Evolutionary conservation across 1,284 basidiomycete species (phyloP), one percentile per base, ranked within the genome.

Genomic region (Cutaneotrichosporon sp.): DNA sequence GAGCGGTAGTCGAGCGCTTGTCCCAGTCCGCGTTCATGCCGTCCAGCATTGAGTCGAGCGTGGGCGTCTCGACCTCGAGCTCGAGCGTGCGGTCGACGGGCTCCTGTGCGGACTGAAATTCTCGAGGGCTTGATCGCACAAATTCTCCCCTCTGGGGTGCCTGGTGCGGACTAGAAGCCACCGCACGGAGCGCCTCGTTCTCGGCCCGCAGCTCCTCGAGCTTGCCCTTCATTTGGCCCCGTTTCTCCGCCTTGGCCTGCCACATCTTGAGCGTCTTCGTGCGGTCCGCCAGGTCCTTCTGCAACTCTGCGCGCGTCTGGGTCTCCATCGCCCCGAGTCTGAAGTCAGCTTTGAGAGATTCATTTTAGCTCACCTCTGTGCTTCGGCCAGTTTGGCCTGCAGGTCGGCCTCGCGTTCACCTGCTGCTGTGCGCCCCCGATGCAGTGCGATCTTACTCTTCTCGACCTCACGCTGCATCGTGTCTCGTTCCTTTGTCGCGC

Each of bases 181-280:
- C 16, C 36, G 46, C 32, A 34, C 58, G n/a, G 57, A 50, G 21
- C 59, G 55, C 55, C 55, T 40, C 38, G 50, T 72, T 71, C 65
- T 75, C 68, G 13, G 59, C 55, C 60, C 72, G 36, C 16, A 74
- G 66, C 30, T 63, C 60, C 31, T 65, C 62, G 3, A 73, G 21
- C 31, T 71, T 38, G 3, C 53, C 51, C 65, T 73, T 71, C 38
- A 71, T 60, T 34, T 47, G 67, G 60, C 70, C 73, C 11, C 72
- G 60, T 13, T 62, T 60, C 34, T 76, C 64, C 34, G 76, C 74
- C 60, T 68, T 72, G 5, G 58, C 31, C 51, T 72, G 69, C 22
- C 58, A 61, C 5, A 63, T 11, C 57, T 73, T 71, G 21, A 78
- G 56, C 56, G 55, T 62, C 34, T 67, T 66, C 5, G 59, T 73